Conservation (phyloP, 768 basidiomycete genomes). For the Dioszegia aurantiaca region DNA sequence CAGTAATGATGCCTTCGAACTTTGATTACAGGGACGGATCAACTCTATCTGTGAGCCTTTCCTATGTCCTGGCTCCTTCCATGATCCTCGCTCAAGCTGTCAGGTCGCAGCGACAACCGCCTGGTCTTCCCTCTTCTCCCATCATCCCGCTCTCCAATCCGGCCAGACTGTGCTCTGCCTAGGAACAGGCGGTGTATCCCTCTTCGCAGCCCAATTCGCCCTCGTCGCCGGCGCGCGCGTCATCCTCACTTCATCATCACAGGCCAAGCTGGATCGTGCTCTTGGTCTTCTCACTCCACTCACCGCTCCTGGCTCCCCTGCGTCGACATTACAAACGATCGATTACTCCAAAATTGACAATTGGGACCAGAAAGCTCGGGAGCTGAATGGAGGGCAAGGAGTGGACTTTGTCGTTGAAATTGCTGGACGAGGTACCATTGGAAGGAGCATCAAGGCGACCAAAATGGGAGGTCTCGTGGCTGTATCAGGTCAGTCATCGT, state of each 20-base stretch:
- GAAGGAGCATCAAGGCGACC: conserved; percentile 35
- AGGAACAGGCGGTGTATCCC: conserved; percentile 48
- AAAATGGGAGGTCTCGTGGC: conserved; percentile 39
- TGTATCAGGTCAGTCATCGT: conserved; percentile 31
- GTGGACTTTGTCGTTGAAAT: conserved; percentile 48
- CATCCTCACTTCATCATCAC: conserved; percentile 67
- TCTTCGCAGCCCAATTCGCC: conserved; percentile 63
- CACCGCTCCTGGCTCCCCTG: conserved; percentile 31
- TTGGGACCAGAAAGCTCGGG: conserved; percentile 61
- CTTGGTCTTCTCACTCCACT: conserved; percentile 59
- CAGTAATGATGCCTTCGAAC: conserved; percentile 62
- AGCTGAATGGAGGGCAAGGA: conserved; percentile 48
- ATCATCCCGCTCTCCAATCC: conserved; percentile 55
- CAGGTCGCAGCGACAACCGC: conserved; percentile 61
- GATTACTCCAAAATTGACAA: conserved; percentile 63
- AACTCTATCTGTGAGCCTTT: conserved; percentile 58
- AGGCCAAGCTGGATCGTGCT: conserved; percentile 59
- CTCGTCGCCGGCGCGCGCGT: conserved; percentile 64
- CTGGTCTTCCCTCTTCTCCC: conserved; percentile 60
- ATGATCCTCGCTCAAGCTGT: too few species aligned
- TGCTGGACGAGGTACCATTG: conserved; percentile 36
- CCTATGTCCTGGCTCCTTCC: neutral
- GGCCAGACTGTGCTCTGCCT: conserved; percentile 59
- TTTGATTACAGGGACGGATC: conserved; percentile 66
- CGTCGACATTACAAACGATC: conserved; percentile 52